phyloP scores from a whole-genome alignment of 2,329 filamentous ascomycete genomes.

The Colletotrichum sp. region DNA sequence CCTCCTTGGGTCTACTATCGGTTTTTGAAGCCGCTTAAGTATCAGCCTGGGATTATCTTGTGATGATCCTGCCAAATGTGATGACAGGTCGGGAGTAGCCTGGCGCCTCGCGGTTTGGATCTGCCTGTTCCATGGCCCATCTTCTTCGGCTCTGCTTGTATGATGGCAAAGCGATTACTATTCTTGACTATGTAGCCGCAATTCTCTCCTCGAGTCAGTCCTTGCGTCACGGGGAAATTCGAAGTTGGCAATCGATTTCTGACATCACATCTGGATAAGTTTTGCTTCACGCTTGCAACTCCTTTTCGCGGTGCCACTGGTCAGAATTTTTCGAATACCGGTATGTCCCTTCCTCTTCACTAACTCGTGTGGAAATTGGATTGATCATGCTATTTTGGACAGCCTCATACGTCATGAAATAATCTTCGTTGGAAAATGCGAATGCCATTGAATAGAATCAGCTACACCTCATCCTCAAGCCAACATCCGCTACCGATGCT shows the following conservation, averaged over 20 bases:
- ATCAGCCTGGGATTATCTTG: background rate
- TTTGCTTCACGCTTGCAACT: background rate
- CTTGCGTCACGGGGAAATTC: background rate
- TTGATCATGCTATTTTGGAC: background rate
- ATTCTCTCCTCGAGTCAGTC: background rate
- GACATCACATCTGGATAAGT: background rate
- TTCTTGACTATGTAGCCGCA: background rate
- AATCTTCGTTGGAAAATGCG: background rate
- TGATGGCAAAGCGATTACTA: background rate
- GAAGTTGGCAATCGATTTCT: background rate
- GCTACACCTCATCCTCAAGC: background rate
- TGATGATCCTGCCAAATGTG: background rate
- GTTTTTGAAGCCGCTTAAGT: background rate
- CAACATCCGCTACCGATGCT: background rate
- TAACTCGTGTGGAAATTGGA: accelerated
- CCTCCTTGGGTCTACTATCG: background rate
- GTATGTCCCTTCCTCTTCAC: background rate
- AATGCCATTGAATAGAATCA: background rate
- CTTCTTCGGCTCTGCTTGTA: background rate
- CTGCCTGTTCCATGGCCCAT: background rate
- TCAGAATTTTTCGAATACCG: no score
- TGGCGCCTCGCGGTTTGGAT: background rate
- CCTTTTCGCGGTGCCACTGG: no score
- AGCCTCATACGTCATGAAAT: background rate
- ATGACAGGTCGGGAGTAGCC: background rate